Conservation (phyloP, 1,284 basidiomycete genomes). For the Sporisorium sorghi region DNA sequence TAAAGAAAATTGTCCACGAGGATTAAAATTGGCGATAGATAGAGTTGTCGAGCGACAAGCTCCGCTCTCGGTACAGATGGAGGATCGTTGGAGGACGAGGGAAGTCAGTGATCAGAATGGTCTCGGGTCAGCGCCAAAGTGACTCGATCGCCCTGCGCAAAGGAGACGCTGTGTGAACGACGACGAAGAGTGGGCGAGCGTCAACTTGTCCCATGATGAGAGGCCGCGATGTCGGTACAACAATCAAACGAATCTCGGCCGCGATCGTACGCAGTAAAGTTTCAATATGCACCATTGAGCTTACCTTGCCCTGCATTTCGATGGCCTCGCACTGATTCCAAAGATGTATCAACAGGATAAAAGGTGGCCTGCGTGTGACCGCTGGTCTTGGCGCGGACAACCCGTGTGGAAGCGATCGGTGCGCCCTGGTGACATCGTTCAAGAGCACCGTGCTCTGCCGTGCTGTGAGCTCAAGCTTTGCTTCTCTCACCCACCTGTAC, state of each 20-base stretch:
- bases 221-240: neutral
- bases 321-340: neutral
- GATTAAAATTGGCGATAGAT: neutral
- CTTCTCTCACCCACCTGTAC: neutral
- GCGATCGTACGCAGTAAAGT: constrained; percentile 3
- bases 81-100: neutral
- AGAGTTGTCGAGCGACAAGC: constrained; percentile 1
- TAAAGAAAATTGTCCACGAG: neutral
- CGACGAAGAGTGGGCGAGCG: too few species aligned
- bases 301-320: neutral
- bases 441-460: too few species aligned
- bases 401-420: neutral
- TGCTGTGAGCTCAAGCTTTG: too few species aligned
- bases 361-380: neutral
- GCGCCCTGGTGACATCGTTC: neutral
- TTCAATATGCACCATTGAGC: too few species aligned
- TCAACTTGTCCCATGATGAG: neutral
- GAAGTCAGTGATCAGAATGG: too few species aligned
- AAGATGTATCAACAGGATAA: too few species aligned
- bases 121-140: too few species aligned
- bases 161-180: too few species aligned
- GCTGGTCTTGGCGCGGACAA: neutral
- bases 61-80: neutral
- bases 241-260: neutral
- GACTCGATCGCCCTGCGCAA: neutral